Conservation (phyloP, 345 rosid species). For the Eucalyptus pauciflora region DNA sequence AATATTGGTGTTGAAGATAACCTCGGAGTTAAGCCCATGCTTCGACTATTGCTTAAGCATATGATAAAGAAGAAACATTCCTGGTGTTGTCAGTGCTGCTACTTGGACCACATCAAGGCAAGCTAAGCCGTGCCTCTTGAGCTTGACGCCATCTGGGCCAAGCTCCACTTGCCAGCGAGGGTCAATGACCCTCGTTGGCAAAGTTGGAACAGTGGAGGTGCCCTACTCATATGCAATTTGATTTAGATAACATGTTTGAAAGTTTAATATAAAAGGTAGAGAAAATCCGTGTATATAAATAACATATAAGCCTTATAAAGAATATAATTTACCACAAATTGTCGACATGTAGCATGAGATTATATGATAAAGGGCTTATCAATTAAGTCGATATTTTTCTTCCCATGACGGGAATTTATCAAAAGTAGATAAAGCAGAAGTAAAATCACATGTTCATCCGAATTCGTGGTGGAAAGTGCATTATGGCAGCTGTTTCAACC, state of each 20-base stretch:
- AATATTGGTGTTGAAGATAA: conserved; percentile 29
- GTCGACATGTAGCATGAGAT: fast-evolving
- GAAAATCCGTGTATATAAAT: background rate
- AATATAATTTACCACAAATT: background rate
- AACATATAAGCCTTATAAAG: background rate
- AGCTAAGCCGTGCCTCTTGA: background rate
- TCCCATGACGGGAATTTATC: background rate
- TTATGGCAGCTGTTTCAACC: background rate
- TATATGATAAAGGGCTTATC: background rate
- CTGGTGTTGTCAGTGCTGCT: background rate
- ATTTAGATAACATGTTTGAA: background rate
- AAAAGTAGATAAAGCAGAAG: background rate
- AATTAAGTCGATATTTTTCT: background rate
- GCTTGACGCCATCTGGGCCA: background rate
- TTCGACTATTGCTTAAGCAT: conserved; percentile 65
- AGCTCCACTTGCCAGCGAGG: background rate
- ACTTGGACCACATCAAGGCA: background rate
- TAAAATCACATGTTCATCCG: background rate
- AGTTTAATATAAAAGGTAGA: background rate
- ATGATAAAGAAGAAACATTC: conserved; percentile 12
- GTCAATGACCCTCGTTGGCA: background rate
- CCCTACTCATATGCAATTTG: background rate
- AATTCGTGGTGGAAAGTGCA: background rate
- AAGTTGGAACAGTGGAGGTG: background rate
- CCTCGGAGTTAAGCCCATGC: conserved; percentile 85